phyloP scores from a whole-genome alignment of 2,329 filamentous ascomycete genomes.

The Pezicula neosporulosa region DNA sequence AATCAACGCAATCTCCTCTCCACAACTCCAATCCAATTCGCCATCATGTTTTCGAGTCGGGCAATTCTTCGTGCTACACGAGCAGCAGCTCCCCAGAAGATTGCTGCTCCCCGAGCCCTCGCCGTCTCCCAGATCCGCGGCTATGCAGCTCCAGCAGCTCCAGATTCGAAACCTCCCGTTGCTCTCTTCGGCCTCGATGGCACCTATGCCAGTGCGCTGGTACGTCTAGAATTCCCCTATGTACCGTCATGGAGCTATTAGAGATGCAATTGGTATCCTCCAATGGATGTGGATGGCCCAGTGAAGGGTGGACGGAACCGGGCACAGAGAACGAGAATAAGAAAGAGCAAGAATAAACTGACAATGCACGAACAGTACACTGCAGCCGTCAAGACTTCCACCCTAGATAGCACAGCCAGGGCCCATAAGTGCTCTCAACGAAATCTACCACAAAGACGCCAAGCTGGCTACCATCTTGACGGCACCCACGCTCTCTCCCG shows the following conservation, averaged over 20 bases:
- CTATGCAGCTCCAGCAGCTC: constrained; percentile 64
- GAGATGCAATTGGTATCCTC: neutral
- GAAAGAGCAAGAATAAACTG: constrained; percentile 4
- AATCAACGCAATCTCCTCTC: constrained; percentile 13
- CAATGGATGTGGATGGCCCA: neutral
- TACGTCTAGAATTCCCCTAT: constrained; percentile 48
- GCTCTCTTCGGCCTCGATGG: constrained; percentile 94
- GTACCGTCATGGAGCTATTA: neutral
- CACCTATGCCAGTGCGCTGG: constrained; percentile 97
- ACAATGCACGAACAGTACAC: constrained; percentile 68
- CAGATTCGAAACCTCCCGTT: constrained; percentile 77
- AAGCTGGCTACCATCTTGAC: constrained; percentile 75
- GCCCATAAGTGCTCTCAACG: constrained; percentile 70
- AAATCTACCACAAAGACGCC: constrained; percentile 74
- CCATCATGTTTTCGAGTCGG: constrained; percentile 30
- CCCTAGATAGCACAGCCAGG: constrained; percentile 82
- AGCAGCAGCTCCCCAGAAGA: constrained; percentile 21
- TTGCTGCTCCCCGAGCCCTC: constrained; percentile 39
- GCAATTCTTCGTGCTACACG: constrained; percentile 27
- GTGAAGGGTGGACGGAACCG: neutral
- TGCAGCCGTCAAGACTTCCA: constrained; percentile 81
- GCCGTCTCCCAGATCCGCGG: constrained; percentile 63
- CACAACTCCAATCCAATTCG: constrained; percentile 23
- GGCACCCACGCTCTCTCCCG: constrained; percentile 72
- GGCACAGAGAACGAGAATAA: neutral